Conservation (phyloP, 2,329 filamentous ascomycete genomes). For the Didymella segeticola region DNA sequence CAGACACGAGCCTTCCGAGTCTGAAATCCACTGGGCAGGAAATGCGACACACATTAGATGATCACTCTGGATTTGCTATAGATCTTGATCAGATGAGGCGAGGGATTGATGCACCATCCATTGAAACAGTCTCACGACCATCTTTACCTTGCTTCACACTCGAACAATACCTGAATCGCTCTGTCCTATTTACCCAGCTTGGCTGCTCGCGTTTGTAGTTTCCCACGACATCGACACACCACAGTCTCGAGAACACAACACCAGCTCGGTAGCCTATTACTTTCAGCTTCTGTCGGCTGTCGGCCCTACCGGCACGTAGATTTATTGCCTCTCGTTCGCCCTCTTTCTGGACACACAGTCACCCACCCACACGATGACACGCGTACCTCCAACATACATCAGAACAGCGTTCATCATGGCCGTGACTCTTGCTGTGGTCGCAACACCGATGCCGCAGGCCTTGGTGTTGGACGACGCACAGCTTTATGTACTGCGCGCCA, state of each 20-base stretch:
- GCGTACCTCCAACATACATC: neutral
- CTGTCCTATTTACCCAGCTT: neutral
- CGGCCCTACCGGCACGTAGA: too few species aligned
- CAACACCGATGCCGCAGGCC: neutral
- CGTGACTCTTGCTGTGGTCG: neutral
- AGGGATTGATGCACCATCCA: neutral
- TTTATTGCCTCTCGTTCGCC: too few species aligned
- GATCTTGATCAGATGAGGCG: neutral
- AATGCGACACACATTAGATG: neutral
- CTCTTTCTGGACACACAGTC: neutral
- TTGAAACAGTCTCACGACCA: neutral
- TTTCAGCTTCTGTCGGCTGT: too few species aligned
- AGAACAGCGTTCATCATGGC: neutral
- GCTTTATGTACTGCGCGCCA: conserved; percentile 15
- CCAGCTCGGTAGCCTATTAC: too few species aligned
- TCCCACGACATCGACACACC: too few species aligned
- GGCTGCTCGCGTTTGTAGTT: neutral
- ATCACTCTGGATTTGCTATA: neutral
- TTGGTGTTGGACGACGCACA: neutral
- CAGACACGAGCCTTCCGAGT: too few species aligned
- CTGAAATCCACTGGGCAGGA: too few species aligned
- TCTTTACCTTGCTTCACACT: conserved; percentile 1
- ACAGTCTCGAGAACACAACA: too few species aligned
- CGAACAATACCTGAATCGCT: neutral
- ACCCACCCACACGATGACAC: neutral